A percentile compares a stretch with the other conserved stretches of the same genome.
These are phyloP conservation scores for Discostella stelligera DNA, from an alignment of 352 stramenopile genomes.

Conservation along the genomic window DNA sequence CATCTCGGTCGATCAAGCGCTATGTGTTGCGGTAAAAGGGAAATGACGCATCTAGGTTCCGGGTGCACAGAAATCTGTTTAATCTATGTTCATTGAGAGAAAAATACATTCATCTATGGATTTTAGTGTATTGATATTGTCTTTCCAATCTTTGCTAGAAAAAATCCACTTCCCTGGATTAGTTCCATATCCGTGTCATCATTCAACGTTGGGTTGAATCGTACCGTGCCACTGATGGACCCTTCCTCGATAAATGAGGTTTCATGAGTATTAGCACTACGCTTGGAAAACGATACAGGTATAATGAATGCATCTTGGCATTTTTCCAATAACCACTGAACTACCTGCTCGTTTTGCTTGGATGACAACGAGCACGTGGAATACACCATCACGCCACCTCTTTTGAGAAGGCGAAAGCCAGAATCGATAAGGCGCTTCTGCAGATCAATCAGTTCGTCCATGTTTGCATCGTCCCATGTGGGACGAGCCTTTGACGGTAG, in stretches of 20 bases:
- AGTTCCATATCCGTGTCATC: not conserved
- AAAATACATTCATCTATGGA: not conserved
- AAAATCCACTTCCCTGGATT: slow-evolving; percentile 33
- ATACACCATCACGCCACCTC: slow-evolving; percentile 90
- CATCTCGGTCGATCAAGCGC: no score
- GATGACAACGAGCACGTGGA: slow-evolving; percentile 91
- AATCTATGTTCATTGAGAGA: no score
- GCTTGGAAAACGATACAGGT: slow-evolving; percentile 34
- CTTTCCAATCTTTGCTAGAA: slow-evolving; percentile 46
- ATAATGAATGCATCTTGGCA: slow-evolving; percentile 45
- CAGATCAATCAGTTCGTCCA: slow-evolving; percentile 84
- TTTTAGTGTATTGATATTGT: not conserved
- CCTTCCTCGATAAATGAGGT: slow-evolving; percentile 31
- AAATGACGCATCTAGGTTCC: no score
- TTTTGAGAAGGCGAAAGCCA: slow-evolving; percentile 87
- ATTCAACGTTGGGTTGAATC: slow-evolving; percentile 32
- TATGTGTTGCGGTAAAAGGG: no score
- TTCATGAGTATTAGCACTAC: not conserved
- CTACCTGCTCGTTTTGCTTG: slow-evolving; percentile 92
- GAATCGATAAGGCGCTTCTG: slow-evolving; percentile 80
- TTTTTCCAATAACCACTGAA: slow-evolving; percentile 83
- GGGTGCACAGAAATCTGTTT: no score
- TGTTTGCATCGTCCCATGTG: slow-evolving; percentile 62
- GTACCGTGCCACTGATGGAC: slow-evolving; percentile 21
- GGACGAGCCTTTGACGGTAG: slow-evolving; percentile 1